These are phyloP conservation scores for Polyporus tsugae DNA, from an alignment of 1,284 basidiomycete genomes.

Conservation along the genomic window DNA sequence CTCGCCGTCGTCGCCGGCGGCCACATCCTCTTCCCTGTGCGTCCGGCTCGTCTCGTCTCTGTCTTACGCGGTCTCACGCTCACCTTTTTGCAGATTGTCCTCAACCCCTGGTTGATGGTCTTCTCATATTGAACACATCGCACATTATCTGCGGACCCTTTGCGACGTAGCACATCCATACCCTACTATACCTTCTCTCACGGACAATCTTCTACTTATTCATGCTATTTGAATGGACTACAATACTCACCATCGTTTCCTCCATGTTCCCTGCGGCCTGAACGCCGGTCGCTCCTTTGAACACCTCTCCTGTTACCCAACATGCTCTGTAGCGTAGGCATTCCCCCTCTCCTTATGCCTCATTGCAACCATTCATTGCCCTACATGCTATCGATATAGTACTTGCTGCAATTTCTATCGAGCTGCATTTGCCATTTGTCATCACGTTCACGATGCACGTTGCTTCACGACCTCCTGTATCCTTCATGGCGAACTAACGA, in stretches of 20 bases:
- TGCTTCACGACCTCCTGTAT: conserved; percentile 5
- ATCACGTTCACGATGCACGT: neutral
- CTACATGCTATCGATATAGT: neutral
- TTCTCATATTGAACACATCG: conserved; percentile 51
- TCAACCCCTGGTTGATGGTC: conserved; percentile 60
- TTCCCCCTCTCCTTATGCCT: neutral
- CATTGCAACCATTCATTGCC: neutral
- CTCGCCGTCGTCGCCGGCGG: conserved; percentile 48
- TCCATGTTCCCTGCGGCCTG: neutral
- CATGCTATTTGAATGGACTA: conserved; percentile 1
- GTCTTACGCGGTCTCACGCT: neutral
- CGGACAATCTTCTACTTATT: conserved; percentile 9
- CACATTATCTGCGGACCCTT: conserved; percentile 1
- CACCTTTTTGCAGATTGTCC: conserved; percentile 46
- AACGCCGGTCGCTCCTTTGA: neutral
- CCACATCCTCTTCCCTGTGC: conserved; percentile 53
- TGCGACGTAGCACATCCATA: conserved; percentile 4
- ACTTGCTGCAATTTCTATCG: neutral
- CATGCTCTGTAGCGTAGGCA: neutral
- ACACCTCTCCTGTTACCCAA: neutral
- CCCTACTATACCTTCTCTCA: conserved; percentile 19
- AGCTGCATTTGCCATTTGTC: neutral
- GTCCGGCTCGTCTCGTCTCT: conserved; percentile 20
- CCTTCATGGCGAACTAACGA: neutral
- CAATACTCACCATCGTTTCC: neutral